Evolutionary conservation across 805 yeast species (phyloP), one percentile per base, ranked within the genome.

Genomic region (Gaillardinia entomophila): DNA sequence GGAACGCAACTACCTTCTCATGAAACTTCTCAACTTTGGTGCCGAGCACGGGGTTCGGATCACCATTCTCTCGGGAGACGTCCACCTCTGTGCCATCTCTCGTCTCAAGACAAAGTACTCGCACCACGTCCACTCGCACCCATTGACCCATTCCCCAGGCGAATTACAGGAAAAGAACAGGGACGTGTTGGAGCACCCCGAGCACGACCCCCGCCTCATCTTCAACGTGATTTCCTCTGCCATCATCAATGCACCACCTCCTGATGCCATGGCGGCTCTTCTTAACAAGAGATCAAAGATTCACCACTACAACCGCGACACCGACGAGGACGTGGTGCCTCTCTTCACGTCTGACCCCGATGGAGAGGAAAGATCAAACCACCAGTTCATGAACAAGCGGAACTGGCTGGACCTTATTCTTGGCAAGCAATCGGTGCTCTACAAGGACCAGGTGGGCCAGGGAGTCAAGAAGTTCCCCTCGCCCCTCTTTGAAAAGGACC

Each of bases 201-300:
- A 78, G 41, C 54, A 65, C 25, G 96, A 89, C 57, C 82, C 84
- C 23, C 60, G 89, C 37, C 68, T 84, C 42, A 80, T 89, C 53
- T 73, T 85, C 56, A 90, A 90, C 51, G 76, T 92, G 27, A 81
- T 87, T 28, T 79, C 92, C 6, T 85, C 96, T 12, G 97, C 97
- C 3, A 87, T 90, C 36, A 78, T 82, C 18, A 90, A 90, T 55
- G 78, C 92, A 0, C 96, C 98, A 10, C 97, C 97, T 2, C 96
- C 97, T 2, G 75, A 78, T 51, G 79, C 80, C 5, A 83, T 90
- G 82, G 92, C 95, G 1, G 60, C 63, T 4, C 63, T 90, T 41
- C 62, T 90, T 43, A 71, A 82, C 55, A 76, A 69, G 45, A 67
- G 96, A 45, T 70, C 84, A 11, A 71, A 69, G 33, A 62, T 75